Evolutionary conservation across 2,329 filamentous ascomycete species (phyloP).

Genomic region (Ophiostoma ulmi): DNA sequence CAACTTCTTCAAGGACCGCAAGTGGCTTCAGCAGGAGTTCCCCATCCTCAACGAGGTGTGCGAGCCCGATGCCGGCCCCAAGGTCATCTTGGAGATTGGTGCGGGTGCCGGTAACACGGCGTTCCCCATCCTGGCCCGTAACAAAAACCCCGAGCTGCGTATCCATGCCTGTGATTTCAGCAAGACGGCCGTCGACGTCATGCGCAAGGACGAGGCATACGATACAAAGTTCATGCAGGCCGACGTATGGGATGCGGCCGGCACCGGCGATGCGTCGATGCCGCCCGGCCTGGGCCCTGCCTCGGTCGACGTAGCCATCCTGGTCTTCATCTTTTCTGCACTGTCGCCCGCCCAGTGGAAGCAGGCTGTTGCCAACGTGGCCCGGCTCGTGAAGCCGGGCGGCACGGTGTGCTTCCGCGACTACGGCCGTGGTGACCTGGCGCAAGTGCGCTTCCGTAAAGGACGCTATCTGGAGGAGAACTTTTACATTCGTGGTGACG

Average conservation of each 20-base stretch:
- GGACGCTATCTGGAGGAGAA: constrained; percentile 91
- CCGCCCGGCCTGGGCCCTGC: constrained; percentile 71
- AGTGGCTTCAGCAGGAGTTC: constrained; percentile 96
- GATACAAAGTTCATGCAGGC: constrained; percentile 65
- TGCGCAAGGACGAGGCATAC: constrained; percentile 75
- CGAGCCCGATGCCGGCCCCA: constrained; percentile 60
- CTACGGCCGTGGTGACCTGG: constrained; percentile 91
- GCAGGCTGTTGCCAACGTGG: constrained; percentile 73
- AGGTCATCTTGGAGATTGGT: constrained; percentile 80
- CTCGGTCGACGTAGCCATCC: constrained; percentile 84
- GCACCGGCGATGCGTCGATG: constrained; percentile 48
- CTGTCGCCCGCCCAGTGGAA: constrained; percentile 80
- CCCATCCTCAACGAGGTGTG: constrained; percentile 77
- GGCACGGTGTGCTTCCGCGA: constrained; percentile 94
- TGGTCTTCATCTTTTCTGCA: constrained; percentile 97
- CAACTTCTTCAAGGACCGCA: constrained; percentile 98
- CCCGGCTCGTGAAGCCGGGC: constrained; percentile 79
- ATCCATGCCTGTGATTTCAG: constrained; percentile 96
- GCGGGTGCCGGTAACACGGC: constrained; percentile 95
- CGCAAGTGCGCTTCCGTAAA: constrained; percentile 96
- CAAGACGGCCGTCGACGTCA: constrained; percentile 89
- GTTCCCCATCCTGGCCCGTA: constrained; percentile 80
- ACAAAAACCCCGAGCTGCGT: constrained; percentile 74
- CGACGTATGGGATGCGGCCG: constrained; percentile 89
- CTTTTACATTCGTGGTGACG: constrained; percentile 93